Conservation (phyloP, 139 green algal genomes). For the Tetratostichococcus sp. region DNA sequence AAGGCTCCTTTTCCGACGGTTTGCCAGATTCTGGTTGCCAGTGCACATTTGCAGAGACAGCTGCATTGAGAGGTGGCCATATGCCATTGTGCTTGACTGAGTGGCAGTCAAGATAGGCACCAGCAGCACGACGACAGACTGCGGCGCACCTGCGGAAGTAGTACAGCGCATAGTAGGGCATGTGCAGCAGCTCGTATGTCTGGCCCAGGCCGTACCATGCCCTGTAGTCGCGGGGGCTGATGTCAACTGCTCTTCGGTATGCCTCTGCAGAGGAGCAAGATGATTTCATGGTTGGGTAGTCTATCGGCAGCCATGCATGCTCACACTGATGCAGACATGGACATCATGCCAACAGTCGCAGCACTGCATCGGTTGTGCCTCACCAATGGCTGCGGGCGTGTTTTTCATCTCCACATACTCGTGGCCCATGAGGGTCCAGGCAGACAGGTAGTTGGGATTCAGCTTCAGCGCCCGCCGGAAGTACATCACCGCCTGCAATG, state of each 20-base stretch:
- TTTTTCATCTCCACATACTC: conserved; percentile 99
- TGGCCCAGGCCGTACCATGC: conserved; percentile 98
- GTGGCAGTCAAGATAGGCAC: no score
- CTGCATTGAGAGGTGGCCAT: no score
- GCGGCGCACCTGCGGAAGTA: conserved; percentile 58
- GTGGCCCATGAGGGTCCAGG: conserved; percentile 99
- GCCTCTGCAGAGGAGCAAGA: conserved; percentile 54
- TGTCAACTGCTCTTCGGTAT: conserved; percentile 77
- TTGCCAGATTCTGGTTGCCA: no score
- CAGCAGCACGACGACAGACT: neutral
- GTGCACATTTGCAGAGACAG: no score
- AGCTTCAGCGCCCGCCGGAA: conserved; percentile 90
- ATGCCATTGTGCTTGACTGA: no score
- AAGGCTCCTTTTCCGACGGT: no score
- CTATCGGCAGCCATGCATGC: neutral
- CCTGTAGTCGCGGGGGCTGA: conserved; percentile 87
- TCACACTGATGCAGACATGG: neutral
- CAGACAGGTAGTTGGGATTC: conserved; percentile 75
- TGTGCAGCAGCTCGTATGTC: conserved; percentile 94
- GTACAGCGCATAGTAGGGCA: conserved; percentile 84
- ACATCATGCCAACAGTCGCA: neutral
- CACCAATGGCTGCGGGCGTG: conserved; percentile 76
- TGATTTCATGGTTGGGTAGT: neutral
- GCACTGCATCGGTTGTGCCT: neutral
- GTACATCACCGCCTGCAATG: conserved; percentile 78